A percentile compares a stretch with the other conserved stretches of the same genome.
Evolutionary conservation across 331 rosid species (phyloP).

Genomic region (Pyracantha coccinea): DNA sequence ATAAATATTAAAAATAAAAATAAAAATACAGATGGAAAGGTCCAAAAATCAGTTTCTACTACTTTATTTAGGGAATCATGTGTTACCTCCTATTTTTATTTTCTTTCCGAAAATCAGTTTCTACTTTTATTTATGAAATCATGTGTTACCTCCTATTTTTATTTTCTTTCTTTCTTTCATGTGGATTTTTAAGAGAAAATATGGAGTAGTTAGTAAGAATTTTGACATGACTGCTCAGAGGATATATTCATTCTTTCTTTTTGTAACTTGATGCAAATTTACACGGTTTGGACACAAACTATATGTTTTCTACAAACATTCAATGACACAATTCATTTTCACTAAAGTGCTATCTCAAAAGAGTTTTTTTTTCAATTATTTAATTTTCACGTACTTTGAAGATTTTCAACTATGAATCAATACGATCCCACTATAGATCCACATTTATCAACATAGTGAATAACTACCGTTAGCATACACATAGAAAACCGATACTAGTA

Average conservation of each 20-base stretch:
- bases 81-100: neutral
- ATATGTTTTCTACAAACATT: neutral
- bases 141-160: neutral
- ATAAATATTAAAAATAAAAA: too few species aligned
- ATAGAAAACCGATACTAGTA: neutral
- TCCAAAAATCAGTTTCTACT: constrained; percentile 14
- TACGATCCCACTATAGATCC: neutral
- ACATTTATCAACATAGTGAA: neutral
- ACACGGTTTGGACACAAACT: neutral
- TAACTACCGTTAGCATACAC: neutral
- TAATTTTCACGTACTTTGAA: neutral
- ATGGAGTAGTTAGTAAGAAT: neutral
- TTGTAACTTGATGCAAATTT: neutral
- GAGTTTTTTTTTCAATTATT: neutral
- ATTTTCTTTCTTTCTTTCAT: too few species aligned
- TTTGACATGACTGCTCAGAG: neutral
- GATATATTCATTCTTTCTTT: neutral
- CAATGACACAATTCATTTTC: neutral
- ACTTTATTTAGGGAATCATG: neutral
- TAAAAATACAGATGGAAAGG: neutral
- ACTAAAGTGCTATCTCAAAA: too few species aligned
- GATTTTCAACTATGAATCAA: neutral
- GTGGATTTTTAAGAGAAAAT: neutral
- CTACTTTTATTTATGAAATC: constrained; percentile 1
- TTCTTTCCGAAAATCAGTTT: constrained; percentile 3